Conservation (phyloP, 208 protist species). For the Trypanosoma platydactyli region DNA sequence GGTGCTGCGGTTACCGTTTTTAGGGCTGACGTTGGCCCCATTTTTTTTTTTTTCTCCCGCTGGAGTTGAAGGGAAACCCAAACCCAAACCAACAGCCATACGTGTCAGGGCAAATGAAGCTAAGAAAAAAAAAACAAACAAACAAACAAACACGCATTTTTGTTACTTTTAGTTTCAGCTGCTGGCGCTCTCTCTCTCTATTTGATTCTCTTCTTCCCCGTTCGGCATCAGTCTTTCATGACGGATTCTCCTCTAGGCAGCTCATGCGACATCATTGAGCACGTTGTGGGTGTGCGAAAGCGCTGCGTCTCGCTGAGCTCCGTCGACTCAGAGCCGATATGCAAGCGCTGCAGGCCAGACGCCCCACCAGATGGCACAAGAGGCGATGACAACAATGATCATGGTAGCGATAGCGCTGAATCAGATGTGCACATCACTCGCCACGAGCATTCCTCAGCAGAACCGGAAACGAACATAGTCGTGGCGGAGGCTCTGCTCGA, state of each 20-base stretch:
- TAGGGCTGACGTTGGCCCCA: no score
- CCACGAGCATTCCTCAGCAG: no score
- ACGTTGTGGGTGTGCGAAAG: constrained; percentile 17
- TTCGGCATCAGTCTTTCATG: constrained; percentile 5
- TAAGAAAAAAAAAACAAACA: constrained; percentile 1
- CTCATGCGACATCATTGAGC: constrained; percentile 10
- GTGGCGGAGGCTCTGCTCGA: constrained; percentile 1
- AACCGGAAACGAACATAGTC: no score
- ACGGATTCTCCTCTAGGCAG: neutral
- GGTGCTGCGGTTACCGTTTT: neutral
- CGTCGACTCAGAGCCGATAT: constrained; percentile 74
- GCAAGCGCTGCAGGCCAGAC: constrained; percentile 19
- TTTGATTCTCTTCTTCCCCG: neutral
- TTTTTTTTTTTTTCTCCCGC: constrained; percentile 12
- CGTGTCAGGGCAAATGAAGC: no score
- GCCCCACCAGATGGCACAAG: no score
- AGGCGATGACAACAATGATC: no score
- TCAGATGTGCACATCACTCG: constrained; percentile 6
- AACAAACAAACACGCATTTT: constrained; percentile 1
- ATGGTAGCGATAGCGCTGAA: constrained; percentile 29
- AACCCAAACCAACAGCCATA: no score
- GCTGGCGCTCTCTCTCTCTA: constrained; percentile 11
- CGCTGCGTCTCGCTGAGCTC: constrained; percentile 79
- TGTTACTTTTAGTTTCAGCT: constrained; percentile 15
- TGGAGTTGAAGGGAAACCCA: neutral